Evolutionary conservation across 73 alveolate species (phyloP).

Genomic region (Tetrahymena elliotti): DNA sequence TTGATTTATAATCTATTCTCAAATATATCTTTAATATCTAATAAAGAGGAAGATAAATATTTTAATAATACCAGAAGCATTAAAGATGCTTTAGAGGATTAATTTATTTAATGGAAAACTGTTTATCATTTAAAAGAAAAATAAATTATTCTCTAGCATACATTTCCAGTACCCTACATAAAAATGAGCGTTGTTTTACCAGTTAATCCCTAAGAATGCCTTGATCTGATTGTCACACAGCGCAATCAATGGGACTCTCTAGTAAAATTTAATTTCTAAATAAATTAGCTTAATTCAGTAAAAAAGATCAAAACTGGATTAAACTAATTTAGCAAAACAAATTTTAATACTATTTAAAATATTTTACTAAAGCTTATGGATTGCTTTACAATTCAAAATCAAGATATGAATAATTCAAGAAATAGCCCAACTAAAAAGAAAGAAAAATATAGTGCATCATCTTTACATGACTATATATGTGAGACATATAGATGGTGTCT

Average conservation of each 20-base stretch:
- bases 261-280: neutral
- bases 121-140: neutral
- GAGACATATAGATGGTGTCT: neutral
- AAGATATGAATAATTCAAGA: neutral
- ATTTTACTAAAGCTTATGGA: neutral
- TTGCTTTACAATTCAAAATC: neutral
- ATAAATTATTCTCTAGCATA: neutral
- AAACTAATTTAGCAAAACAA: neutral
- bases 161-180: neutral
- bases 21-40: no score
- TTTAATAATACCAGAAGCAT: neutral
- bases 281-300: neutral
- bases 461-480: neutral
- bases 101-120: neutral
- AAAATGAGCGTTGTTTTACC: neutral
- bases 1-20: neutral
- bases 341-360: neutral
- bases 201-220: neutral
- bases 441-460: neutral
- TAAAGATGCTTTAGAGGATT: neutral
- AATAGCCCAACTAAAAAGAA: neutral
- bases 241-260: neutral
- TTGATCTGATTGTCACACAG: neutral
- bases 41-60: neutral
- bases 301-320: no score